Conservation (phyloP, 768 basidiomycete genomes). For the Chalciporus pseudorubinellus region DNA sequence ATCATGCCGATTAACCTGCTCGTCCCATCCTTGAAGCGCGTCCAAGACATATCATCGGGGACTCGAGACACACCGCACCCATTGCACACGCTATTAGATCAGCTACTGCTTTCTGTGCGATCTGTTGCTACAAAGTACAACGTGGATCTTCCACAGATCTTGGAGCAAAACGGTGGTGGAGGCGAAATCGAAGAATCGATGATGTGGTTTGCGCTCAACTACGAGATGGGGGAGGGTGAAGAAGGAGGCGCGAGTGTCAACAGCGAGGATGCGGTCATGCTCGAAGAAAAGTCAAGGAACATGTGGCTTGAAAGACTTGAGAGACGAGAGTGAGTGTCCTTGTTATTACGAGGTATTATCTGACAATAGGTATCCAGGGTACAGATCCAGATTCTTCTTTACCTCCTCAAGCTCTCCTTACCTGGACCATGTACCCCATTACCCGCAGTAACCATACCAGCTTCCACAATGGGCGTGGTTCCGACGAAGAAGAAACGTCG, state of each 20-base stretch:
- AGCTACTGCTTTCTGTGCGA: slow-evolving; percentile 60
- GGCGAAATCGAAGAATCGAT: slow-evolving; percentile 67
- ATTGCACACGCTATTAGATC: slow-evolving; percentile 57
- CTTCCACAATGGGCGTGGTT: slow-evolving; percentile 24
- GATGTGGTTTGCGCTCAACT: slow-evolving; percentile 72
- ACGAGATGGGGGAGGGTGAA: slow-evolving; percentile 45
- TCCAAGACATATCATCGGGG: slow-evolving; percentile 35
- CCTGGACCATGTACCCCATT: slow-evolving; percentile 41
- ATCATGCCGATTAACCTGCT: slow-evolving; percentile 66
- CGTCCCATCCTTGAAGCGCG: slow-evolving; percentile 53
- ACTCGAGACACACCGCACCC: slow-evolving; percentile 43
- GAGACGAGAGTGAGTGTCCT: slow-evolving; percentile 54
- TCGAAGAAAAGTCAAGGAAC: slow-evolving; percentile 52
- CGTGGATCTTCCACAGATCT: slow-evolving; percentile 56
- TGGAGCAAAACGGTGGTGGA: slow-evolving; percentile 56
- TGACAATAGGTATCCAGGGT: slow-evolving; percentile 44
- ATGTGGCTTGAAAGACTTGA: slow-evolving; percentile 66
- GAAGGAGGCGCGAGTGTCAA: slow-evolving; percentile 25
- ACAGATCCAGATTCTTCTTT: slow-evolving; percentile 72
- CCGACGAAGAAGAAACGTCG: slow-evolving; percentile 32
- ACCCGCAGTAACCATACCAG: slow-evolving; percentile 26
- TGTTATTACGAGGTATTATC: not conserved
- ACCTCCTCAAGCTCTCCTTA: slow-evolving; percentile 62
- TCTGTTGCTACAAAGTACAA: slow-evolving; percentile 59
- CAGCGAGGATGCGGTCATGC: slow-evolving; percentile 28